Evolutionary conservation across 495 filamentous ascomycete genomes (phyloP), one percentile per base, ranked within the genome.

Genomic region (Penicillium egyptiacum): DNA sequence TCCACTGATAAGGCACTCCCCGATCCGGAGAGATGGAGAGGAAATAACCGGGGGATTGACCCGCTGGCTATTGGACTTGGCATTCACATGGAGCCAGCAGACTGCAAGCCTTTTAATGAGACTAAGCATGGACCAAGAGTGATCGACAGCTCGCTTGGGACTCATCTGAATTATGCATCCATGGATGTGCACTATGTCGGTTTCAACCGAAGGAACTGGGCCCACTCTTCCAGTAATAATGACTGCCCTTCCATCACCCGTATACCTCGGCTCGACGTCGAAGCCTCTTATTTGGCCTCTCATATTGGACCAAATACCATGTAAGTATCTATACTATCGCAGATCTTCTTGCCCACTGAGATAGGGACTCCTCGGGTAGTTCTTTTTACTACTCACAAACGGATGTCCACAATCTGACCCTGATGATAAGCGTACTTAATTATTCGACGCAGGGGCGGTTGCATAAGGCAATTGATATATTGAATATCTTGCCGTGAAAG

Each of bases 1-100:
- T 64, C 64, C 60, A 61, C 67, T 60, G 64, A 65, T 70, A 70
- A 67, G 55, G 55, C 43, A 47, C 23, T 22, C 22, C 50, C 51
- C 58, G 17, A 55, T 45, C 23, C 31, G 57, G 37, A 37, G 57
- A 55, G 30, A 31, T 33, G 58, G 37, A 53, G 51, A 61, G 58
- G 55, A 23, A 60, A 39, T 9, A 37, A 49, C 19, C 11, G 42
- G 20, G 20, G 11, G 23, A 42, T 57, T 35, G 65, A 43, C 47
- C 49, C 47, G 17, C 53, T 10, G 43, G 55, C 59, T 61, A 68
- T 59, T 30, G 41, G 22, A 26, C 50, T 26, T 42, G 46, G 47
- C 20, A 60, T 33, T 16, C 12, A n/a, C 39, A 8, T 37, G 42
- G 31, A 49, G 54, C 48, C 41, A 51, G 41, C 44, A n/a, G 12